These are phyloP conservation scores for Castanospermum australe DNA, from an alignment of 306 rosid species.

Conservation along the genomic window DNA sequence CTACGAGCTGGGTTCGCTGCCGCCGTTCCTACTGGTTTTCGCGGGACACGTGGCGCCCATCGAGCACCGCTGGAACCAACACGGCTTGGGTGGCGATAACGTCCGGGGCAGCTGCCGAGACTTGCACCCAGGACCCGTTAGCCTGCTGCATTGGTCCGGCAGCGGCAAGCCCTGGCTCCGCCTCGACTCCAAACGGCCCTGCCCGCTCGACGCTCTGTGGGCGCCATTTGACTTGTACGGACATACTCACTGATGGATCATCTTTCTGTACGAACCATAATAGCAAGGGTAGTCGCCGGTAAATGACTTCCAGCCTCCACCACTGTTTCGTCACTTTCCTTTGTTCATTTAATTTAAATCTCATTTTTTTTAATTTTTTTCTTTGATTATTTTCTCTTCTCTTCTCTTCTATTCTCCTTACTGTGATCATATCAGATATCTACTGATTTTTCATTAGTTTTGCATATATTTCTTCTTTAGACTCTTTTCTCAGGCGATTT, in stretches of 20 bases:
- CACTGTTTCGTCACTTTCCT: slow-evolving; percentile 37
- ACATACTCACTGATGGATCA: slow-evolving; percentile 35
- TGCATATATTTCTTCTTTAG: too few relatives aligned
- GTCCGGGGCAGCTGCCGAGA: slow-evolving; percentile 69
- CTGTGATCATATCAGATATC: not conserved
- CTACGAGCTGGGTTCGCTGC: slow-evolving; percentile 75
- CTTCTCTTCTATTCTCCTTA: slow-evolving; percentile 8
- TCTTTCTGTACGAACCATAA: not conserved
- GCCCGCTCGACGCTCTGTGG: slow-evolving; percentile 70
- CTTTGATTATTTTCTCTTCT: not conserved
- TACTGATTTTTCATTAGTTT: slow-evolving; percentile 5
- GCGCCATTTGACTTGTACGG: slow-evolving; percentile 72
- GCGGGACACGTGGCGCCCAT: slow-evolving; percentile 81
- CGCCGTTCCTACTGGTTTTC: slow-evolving; percentile 72
- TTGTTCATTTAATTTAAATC: slow-evolving; percentile 18
- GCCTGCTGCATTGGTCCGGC: slow-evolving; percentile 83
- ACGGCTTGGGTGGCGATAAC: slow-evolving; percentile 81
- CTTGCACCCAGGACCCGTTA: slow-evolving; percentile 72
- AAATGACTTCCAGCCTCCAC: slow-evolving; percentile 33
- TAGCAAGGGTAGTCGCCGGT: slow-evolving; percentile 30
- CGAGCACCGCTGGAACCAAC: slow-evolving; percentile 85
- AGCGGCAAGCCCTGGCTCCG: slow-evolving; percentile 80
- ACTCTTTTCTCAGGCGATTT: not conserved
- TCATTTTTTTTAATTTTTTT: slow-evolving; percentile 27
- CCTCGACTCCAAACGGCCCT: slow-evolving; percentile 57